Percentiles rank a stretch among this genome's conserved stretches.
Evolutionary conservation across 1,284 basidiomycete genomes (phyloP).

Genomic region (Trichosporon ovoides): DNA sequence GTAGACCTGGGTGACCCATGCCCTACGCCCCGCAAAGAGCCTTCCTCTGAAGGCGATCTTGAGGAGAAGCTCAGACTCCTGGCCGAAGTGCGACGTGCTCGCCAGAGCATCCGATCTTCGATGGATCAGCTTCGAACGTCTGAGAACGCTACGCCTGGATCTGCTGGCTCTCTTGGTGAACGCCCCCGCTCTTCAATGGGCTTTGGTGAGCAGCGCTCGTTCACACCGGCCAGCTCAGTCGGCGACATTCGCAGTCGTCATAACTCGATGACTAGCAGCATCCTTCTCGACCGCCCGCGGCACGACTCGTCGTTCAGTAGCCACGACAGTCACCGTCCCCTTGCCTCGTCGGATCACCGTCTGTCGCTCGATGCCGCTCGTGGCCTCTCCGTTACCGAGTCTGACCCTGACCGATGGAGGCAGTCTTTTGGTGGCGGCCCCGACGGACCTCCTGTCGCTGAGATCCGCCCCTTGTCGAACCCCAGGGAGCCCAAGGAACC

Average conservation of each 20-base stretch:
- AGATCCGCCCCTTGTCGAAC: neutral
- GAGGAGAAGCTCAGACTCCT: conserved; percentile 38
- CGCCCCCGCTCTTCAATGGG: neutral
- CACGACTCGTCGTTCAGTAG: neutral
- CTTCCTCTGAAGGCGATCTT: conserved; percentile 36
- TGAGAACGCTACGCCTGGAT: neutral
- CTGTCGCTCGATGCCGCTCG: neutral
- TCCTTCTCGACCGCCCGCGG: conserved; percentile 1
- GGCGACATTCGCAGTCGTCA: conserved; percentile 9
- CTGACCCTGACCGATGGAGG: too few relatives aligned
- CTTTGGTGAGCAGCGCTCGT: neutral
- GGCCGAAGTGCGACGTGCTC: conserved; percentile 41
- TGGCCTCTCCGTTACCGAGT: neutral
- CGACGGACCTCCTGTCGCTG: neutral
- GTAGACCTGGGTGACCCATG: neutral
- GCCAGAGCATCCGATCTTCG: conserved; percentile 36
- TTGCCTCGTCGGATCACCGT: neutral
- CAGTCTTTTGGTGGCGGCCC: too few relatives aligned
- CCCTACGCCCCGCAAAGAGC: conserved; percentile 8
- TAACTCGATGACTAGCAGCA: conserved; percentile 9
- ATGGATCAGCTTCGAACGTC: conserved; percentile 34
- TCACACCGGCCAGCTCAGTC: neutral
- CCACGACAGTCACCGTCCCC: neutral
- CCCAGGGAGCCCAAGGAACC: neutral
- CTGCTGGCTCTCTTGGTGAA: neutral